Base-by-base conservation (phyloP, 106 monocot genomes). In the Chionographis japonica region DNA sequence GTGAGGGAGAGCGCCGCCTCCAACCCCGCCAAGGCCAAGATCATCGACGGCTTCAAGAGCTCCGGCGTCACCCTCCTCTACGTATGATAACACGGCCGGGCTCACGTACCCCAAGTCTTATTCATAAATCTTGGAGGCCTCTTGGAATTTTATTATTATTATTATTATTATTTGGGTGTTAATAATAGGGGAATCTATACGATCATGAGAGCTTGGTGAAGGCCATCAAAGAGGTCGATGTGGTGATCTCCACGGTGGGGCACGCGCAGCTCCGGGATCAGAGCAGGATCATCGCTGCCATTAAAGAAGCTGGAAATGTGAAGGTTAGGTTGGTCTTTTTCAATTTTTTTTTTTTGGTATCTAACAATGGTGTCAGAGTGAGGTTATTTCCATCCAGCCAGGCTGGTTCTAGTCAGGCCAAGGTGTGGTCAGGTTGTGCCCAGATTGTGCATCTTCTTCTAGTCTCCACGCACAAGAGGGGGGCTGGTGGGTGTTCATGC, bases 201-300 rank as follows among this genome's bases (percentile, higher is more conserved):
- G 81, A 86, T 20, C 79, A 83, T 40, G 68, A 66, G 49, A 86
- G 84, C 72, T 50, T 84, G 68, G 75, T 84, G 79, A 73, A 40
- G 9, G 82, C 76, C 20, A 69, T 85, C 54, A 85, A 80, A 66
- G 60, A 70, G 59, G 84, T 80, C 36, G 84, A 85, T 40, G 72
- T 85, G 8, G 84, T 85, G 11, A 80, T 85, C n/a, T 85, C 80
- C 14, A 70, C 84, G 10, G 73, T 85, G 15, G 79, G 77, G 9
- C 36, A 39, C 49, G 8, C 14, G 16, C 72, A 73, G 54, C 0
- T 74, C 0, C 61, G 51, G 4, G 84, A 80, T 8, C 84, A 85
- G 67, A 14, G 59, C 15, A 76, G 70, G 50, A 72, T 85, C 65
- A 66, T 85, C 35, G 73, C 37, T 2, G 84, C 84, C 55, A 85